Evolutionary conservation across 78 protist species (phyloP).

Genomic region (Capsaspora owczarzaki): DNA sequence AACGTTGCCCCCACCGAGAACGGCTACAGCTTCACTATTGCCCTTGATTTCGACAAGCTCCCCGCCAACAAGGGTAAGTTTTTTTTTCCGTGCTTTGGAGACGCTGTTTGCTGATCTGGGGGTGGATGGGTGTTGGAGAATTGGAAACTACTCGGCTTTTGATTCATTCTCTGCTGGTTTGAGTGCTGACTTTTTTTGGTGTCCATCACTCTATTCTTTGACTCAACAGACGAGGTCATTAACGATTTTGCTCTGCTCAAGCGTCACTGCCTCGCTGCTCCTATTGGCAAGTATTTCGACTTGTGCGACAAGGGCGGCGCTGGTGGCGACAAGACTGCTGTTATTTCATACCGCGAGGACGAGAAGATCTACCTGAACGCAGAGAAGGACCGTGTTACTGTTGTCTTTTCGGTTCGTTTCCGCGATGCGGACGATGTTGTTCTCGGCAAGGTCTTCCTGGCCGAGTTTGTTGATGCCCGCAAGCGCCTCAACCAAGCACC

Average conservation of each 20-base stretch:
- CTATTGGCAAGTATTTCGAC: conserved; percentile 33
- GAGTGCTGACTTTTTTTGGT: no score
- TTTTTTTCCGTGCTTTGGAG: no score
- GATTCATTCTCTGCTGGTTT: no score
- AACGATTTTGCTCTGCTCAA: conserved; percentile 43
- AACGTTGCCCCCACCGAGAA: conserved; percentile 35
- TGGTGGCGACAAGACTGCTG: neutral
- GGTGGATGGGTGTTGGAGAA: no score
- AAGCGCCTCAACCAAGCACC: conserved; percentile 21
- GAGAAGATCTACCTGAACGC: conserved; percentile 28
- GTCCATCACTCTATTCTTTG: no score
- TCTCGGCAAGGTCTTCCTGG: conserved; percentile 63
- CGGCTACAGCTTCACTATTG: conserved; percentile 10
- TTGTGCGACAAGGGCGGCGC: conserved; percentile 4
- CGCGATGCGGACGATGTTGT: conserved; percentile 62
- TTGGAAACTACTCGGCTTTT: no score
- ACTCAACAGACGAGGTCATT: conserved; percentile 49
- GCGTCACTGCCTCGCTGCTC: conserved; percentile 61
- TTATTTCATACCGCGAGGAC: conserved; percentile 20
- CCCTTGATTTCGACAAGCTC: neutral
- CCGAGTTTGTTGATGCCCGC: conserved; percentile 38
- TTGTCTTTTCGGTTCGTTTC: conserved; percentile 58
- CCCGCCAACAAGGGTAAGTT: neutral
- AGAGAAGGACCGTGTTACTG: conserved; percentile 54
- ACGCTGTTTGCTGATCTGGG: no score